Conservation (phyloP, 192 early-diverging fungal species). For the Irineochytrium annulatum region DNA sequence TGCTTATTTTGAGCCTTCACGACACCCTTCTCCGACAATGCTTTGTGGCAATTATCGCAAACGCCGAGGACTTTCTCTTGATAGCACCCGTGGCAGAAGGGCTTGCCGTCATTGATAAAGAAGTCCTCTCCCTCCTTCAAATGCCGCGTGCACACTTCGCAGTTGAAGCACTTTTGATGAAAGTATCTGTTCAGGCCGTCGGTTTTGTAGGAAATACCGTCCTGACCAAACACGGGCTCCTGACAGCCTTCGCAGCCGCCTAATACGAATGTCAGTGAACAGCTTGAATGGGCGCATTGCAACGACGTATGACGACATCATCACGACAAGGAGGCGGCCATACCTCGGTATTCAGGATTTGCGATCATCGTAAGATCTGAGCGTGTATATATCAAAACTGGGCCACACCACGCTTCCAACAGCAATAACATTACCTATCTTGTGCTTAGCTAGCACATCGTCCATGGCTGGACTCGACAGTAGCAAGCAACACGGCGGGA, state of each 20-base stretch:
- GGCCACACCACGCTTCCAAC: too few relatives aligned
- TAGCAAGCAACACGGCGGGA: too few relatives aligned
- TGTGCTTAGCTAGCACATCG: neutral
- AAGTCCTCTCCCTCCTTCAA: constrained; percentile 15
- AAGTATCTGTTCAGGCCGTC: constrained; percentile 11
- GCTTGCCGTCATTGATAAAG: constrained; percentile 6
- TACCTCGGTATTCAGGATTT: constrained; percentile 19
- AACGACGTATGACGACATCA: too few relatives aligned
- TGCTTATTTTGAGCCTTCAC: constrained; percentile 14
- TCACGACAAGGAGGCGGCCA: too few relatives aligned
- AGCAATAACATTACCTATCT: too few relatives aligned
- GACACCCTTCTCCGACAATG: constrained; percentile 9
- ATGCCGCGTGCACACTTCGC: constrained; percentile 1
- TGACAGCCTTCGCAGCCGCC: neutral
- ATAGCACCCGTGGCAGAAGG: constrained; percentile 18
- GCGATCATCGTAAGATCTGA: constrained; percentile 16
- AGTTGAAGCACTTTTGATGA: constrained; percentile 19
- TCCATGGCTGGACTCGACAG: too few relatives aligned
- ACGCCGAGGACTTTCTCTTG: constrained; percentile 13
- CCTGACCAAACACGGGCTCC: constrained; percentile 14
- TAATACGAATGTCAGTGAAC: constrained; percentile 1
- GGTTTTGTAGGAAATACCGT: constrained; percentile 20
- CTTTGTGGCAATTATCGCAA: constrained; percentile 13
- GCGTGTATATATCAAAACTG: neutral
- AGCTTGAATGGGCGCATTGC: constrained; percentile 4